Conservation (phyloP, 192 early-diverging fungal genomes). For the Phycomyces nitens region DNA sequence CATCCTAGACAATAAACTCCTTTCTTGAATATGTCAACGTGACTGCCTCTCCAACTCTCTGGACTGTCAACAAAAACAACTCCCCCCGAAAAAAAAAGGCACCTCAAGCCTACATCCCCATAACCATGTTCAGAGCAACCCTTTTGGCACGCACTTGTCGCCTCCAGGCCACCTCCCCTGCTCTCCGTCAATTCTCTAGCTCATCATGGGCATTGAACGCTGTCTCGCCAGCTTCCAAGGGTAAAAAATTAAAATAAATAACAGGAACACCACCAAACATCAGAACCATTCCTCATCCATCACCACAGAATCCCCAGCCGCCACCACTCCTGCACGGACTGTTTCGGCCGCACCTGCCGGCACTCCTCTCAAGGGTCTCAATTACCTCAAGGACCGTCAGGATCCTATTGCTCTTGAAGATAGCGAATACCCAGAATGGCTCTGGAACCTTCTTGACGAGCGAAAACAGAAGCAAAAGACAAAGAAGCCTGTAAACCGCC, state of each 20-base stretch:
- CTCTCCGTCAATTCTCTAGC: too few relatives aligned
- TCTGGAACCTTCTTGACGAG: conserved; percentile 81
- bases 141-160: neutral
- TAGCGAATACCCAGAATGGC: conserved; percentile 86
- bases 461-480: conserved; percentile 44
- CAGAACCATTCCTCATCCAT: too few relatives aligned
- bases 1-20: too few relatives aligned
- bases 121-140: neutral
- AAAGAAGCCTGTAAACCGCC: conserved; percentile 48
- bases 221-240: too few relatives aligned
- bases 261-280: too few relatives aligned
- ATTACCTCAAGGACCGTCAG: conserved; percentile 76
- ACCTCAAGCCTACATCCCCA: neutral
- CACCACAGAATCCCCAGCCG: too few relatives aligned
- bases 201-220: too few relatives aligned
- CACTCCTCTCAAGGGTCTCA: conserved; percentile 81
- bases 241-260: too few relatives aligned
- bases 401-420: conserved; percentile 86
- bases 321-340: too few relatives aligned
- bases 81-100: neutral
- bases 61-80: conserved; percentile 1
- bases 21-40: too few relatives aligned
- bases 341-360: conserved; percentile 65
- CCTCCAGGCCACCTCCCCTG: neutral
- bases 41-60: neutral